Evolutionary conservation across 2,329 filamentous ascomycete species (phyloP).

Genomic region (Coleophoma cylindrospora): DNA sequence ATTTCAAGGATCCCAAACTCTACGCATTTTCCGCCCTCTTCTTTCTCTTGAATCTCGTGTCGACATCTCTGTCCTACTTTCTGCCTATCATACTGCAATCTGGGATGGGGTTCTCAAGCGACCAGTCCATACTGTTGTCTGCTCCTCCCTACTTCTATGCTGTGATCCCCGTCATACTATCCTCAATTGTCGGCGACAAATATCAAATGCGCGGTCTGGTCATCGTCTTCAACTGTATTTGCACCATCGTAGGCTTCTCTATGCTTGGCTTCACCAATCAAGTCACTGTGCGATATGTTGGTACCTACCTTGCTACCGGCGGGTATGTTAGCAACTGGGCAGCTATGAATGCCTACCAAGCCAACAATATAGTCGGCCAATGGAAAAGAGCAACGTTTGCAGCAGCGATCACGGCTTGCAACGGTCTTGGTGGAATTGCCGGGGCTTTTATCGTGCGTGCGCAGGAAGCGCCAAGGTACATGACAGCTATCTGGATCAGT

Average conservation of each 20-base stretch:
- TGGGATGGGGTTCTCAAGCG: slow-evolving; percentile 49
- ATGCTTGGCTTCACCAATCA: slow-evolving; percentile 24
- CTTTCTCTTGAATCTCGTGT: slow-evolving; percentile 66
- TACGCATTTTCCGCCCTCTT: slow-evolving; percentile 59
- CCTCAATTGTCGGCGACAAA: slow-evolving; percentile 54
- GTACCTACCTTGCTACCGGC: slow-evolving; percentile 47
- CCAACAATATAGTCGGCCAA: slow-evolving; percentile 83
- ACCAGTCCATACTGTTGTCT: slow-evolving; percentile 46
- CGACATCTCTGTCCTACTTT: slow-evolving; percentile 76
- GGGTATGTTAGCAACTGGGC: slow-evolving; percentile 79
- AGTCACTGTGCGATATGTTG: slow-evolving; percentile 23
- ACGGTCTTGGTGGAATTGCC: slow-evolving; percentile 74
- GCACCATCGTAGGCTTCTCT: slow-evolving; percentile 21
- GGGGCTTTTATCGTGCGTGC: slow-evolving; percentile 63
- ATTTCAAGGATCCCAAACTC: slow-evolving; percentile 49
- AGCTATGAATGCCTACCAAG: slow-evolving; percentile 72
- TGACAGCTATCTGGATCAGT: slow-evolving; percentile 62
- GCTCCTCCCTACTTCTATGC: slow-evolving; percentile 48
- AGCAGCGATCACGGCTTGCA: slow-evolving; percentile 71
- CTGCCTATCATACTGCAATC: slow-evolving; percentile 67
- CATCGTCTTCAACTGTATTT: slow-evolving; percentile 24
- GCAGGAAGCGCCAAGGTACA: slow-evolving; percentile 56
- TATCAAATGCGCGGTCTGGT: slow-evolving; percentile 35
- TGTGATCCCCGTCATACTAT: slow-evolving; percentile 38
- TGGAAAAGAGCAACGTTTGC: slow-evolving; percentile 83